phyloP scores from a whole-genome alignment of 176 grass and related monocot genomes.

The Paspalum notatum region DNA sequence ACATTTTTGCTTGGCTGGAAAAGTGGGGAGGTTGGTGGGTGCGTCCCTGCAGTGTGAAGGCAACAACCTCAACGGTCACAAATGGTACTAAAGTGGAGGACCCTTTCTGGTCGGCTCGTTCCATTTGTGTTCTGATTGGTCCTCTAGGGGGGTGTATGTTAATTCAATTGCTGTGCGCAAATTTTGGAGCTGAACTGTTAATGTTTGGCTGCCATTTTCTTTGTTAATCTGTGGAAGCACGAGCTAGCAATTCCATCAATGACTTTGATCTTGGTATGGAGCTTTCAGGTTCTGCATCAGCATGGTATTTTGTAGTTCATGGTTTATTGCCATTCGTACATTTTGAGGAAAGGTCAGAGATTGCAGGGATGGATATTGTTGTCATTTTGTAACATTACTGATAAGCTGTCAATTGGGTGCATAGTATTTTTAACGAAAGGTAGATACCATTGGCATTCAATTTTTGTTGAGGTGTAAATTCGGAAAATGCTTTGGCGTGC shows the following conservation, averaged over 20 bases:
- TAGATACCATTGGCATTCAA: constrained; percentile 29
- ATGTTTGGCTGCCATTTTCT: constrained; percentile 62
- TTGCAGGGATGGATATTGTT: constrained; percentile 23
- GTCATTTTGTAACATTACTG: constrained; percentile 58
- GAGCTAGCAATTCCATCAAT: constrained; percentile 48
- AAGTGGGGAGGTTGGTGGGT: constrained; percentile 34
- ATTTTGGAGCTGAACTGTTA: constrained; percentile 58
- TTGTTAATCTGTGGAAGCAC: constrained; percentile 52
- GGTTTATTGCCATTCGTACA: constrained; percentile 28
- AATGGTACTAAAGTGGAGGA: constrained; percentile 47
- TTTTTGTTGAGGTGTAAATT: constrained; percentile 25
- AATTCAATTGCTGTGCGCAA: constrained; percentile 60
- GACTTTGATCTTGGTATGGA: constrained; percentile 42
- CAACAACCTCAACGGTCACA: constrained; percentile 54
- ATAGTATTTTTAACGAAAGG: constrained; percentile 39
- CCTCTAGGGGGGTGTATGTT: constrained; percentile 49
- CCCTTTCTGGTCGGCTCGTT: constrained; percentile 32
- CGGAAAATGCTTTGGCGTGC: neutral
- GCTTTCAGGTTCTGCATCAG: constrained; percentile 49
- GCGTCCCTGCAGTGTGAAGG: constrained; percentile 45
- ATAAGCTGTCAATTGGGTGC: constrained; percentile 41
- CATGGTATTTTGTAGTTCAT: constrained; percentile 47
- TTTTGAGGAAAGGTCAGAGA: constrained; percentile 38
- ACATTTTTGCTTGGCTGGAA: constrained; percentile 64
- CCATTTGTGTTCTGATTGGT: constrained; percentile 62